Evolutionary conservation across 768 basidiomycete species (phyloP), one percentile per base, ranked within the genome.

Genomic region (Lactarius sanguifluus): DNA sequence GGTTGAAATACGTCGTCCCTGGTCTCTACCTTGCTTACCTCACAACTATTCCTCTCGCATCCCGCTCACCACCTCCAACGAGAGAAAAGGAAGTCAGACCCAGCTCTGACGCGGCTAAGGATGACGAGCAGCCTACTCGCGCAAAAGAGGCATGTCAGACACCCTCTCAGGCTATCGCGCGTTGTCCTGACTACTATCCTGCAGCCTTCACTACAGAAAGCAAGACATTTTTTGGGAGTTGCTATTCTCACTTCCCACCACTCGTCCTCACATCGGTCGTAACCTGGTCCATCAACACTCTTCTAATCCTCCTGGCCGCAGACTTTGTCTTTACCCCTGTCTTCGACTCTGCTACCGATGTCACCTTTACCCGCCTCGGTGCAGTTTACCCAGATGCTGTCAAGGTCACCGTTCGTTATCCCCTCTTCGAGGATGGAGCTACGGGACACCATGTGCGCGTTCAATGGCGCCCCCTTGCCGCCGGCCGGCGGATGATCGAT

Each of bases 301-400:
- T 78, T 30, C 71, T 83, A 3, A 70, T 81, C 32, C 66, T 75
- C 32, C 68, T 76, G 58, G 73, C 75, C 6, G 66, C 76, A 38
- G 90, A 93, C 72, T 82, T 86, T 68, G 76, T 82, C 57, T 69
- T 78, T 25, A 78, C 83, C 1, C 89, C 91, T 4, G 79, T 83
- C 70, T 73, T 86, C 63, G 84, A 86, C 72, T 71, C 82, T 56
- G 85, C 86, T 18, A 45, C 75, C 10, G 80, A 83, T 71, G 82
- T 90, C 66, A 76, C 79, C 15, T 93, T 89, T 74, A 84, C 85
- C 3, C 83, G 91, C 59, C 78, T 91, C 63, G 91, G 91, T 18
- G 89, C 89, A 3, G 81, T 92, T 64, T 83, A 86, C 69, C 84
- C 86, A 4, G 83, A 86, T 70, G 77, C 79, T 54, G 86, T 78